Percentiles rank a stretch among this genome's conserved stretches.
phyloP scores from a whole-genome alignment of 2,329 filamentous ascomycete species.

The Neopestalotiopsis rosae region DNA sequence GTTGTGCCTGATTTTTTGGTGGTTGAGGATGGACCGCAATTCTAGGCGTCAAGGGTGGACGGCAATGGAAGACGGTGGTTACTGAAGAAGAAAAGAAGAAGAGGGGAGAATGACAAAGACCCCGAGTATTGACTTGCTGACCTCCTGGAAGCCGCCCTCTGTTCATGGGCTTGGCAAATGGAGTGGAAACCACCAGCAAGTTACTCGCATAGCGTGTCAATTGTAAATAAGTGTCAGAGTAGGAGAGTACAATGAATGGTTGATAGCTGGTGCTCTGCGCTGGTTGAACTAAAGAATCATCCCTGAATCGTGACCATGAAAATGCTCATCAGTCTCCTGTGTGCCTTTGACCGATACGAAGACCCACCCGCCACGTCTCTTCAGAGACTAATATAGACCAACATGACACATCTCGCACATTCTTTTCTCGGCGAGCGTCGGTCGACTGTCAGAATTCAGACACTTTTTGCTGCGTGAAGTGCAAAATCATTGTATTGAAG shows the following conservation, averaged over 20 bases:
- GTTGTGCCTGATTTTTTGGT: neutral
- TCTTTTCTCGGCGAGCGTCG: neutral
- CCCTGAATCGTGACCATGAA: neutral
- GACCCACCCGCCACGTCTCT: neutral
- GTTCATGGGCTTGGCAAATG: neutral
- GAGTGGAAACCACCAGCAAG: neutral
- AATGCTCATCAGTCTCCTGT: neutral
- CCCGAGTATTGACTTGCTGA: neutral
- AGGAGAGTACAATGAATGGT: conserved; percentile 8
- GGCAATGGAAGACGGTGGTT: neutral
- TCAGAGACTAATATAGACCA: neutral
- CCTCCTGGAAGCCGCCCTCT: neutral
- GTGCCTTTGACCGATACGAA: neutral
- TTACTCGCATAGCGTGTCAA: neutral
- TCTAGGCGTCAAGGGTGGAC: neutral
- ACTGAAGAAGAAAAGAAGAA: neutral
- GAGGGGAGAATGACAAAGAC: neutral
- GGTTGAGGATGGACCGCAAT: neutral
- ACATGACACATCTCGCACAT: neutral
- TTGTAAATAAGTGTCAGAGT: neutral
- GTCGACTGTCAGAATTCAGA: neutral
- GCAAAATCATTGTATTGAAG: no score
- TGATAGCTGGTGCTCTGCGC: neutral
- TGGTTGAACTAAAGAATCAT: neutral
- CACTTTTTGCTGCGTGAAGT: no score